Percentiles rank a stretch among this genome's conserved stretches.
Conservation (phyloP, 1,284 basidiomycete species). For the Apiotrichum veenhuisii region DNA sequence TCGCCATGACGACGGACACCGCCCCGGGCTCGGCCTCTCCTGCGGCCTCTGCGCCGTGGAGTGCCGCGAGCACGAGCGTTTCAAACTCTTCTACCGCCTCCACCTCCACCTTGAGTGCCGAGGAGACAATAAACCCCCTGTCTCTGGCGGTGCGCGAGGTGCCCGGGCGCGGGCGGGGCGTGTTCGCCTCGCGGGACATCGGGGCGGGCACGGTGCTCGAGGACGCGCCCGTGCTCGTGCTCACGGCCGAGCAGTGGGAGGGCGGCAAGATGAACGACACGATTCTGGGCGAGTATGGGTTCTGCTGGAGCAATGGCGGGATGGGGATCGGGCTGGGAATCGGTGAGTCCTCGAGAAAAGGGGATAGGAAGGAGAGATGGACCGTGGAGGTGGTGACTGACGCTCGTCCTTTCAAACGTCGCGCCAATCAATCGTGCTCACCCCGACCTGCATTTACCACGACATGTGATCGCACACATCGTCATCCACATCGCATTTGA, state of each 20-base stretch:
- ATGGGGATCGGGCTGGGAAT: constrained; percentile 86
- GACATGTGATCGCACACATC: too few relatives aligned
- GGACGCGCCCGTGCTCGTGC: constrained; percentile 78
- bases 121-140: constrained; percentile 42
- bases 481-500: too few relatives aligned
- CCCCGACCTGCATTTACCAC: background rate
- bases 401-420: background rate
- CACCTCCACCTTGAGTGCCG: too few relatives aligned
- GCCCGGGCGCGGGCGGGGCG: constrained; percentile 40
- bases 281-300: constrained; percentile 76
- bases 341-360: constrained; percentile 54
- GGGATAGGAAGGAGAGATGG: background rate
- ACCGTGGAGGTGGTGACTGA: background rate
- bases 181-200: constrained; percentile 57
- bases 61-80: too few relatives aligned
- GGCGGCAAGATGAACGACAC: constrained; percentile 60
- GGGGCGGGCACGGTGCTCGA: constrained; percentile 67
- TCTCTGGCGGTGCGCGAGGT: constrained; percentile 33
- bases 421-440: background rate
- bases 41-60: too few relatives aligned
- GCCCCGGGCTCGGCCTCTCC: too few relatives aligned
- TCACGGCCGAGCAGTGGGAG: constrained; percentile 68
- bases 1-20: too few relatives aligned
- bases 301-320: constrained; percentile 70
- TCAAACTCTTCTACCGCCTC: too few relatives aligned